Conservation (phyloP, 164 flowering plant genomes). For the Santalum album region DNA sequence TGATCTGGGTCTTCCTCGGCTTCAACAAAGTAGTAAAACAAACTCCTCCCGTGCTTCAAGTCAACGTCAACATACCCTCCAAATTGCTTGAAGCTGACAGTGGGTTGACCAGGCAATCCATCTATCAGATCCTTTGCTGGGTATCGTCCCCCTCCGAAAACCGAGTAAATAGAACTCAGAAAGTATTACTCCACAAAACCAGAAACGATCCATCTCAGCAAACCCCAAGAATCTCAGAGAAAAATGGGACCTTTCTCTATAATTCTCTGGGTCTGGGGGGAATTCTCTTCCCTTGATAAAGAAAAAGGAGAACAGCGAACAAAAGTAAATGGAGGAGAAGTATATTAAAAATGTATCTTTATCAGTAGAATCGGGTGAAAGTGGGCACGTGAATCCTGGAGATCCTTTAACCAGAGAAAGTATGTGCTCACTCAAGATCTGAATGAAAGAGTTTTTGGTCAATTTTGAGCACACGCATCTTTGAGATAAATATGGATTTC, state of each 20-base stretch:
- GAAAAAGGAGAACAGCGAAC: no score
- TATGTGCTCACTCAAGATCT: background rate
- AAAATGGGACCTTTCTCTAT: background rate
- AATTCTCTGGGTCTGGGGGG: no score
- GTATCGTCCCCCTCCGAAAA: conserved; percentile 29
- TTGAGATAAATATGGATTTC: no score
- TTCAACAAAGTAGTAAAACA: conserved; percentile 92
- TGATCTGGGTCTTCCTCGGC: conserved; percentile 49
- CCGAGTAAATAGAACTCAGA: conserved; percentile 11
- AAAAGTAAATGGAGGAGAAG: no score
- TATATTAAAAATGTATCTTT: no score
- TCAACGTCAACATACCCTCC: conserved; percentile 88
- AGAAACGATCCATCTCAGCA: conserved; percentile 20
- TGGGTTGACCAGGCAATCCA: conserved; percentile 78
- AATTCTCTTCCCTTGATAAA: no score
- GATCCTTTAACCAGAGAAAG: conserved; percentile 5
- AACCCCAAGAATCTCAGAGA: background rate
- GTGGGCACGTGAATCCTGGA: conserved; percentile 15
- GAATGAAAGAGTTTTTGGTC: background rate
- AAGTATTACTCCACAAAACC: conserved; percentile 18
- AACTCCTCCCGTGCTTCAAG: conserved; percentile 67
- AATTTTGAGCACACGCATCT: background rate
- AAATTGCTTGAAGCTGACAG: conserved; percentile 72
- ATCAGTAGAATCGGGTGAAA: conserved; percentile 4
- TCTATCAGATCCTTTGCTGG: conserved; percentile 74